Evolutionary conservation across 495 filamentous ascomycete genomes (phyloP).

Genomic region (Tuber magnatum): DNA sequence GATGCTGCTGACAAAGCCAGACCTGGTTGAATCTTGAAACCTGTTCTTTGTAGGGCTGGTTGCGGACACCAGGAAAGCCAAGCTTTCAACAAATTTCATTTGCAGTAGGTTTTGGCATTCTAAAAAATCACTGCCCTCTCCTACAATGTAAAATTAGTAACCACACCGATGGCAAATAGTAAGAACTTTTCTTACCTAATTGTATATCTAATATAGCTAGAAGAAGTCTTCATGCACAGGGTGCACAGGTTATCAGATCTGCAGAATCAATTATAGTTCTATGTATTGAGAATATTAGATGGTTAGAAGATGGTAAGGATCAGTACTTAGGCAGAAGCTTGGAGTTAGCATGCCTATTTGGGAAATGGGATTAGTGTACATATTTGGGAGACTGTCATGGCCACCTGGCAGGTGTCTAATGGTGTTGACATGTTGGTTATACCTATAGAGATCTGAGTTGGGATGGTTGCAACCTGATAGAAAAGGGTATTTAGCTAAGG

Average conservation of each 20-base stretch:
- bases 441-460: no score
- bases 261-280: neutral
- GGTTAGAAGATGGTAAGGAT: neutral
- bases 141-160: neutral
- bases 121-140: neutral
- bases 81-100: neutral
- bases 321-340: neutral
- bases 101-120: neutral
- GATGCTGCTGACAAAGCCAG: neutral
- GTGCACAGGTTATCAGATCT: neutral
- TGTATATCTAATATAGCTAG: no score
- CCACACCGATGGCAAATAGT: neutral
- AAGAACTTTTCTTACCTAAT: no score
- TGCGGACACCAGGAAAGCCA: neutral
- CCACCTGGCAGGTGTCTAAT: no score
- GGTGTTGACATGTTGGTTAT: no score
- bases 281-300: neutral
- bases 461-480: no score
- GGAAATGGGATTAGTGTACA: neutral
- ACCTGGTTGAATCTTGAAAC: neutral
- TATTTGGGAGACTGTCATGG: neutral
- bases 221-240: neutral
- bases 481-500: no score
- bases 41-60: neutral
- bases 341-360: neutral